These are phyloP conservation scores for Rutstroemia sp. DNA, from an alignment of 2,329 filamentous ascomycete species.

Conservation along the genomic window DNA sequence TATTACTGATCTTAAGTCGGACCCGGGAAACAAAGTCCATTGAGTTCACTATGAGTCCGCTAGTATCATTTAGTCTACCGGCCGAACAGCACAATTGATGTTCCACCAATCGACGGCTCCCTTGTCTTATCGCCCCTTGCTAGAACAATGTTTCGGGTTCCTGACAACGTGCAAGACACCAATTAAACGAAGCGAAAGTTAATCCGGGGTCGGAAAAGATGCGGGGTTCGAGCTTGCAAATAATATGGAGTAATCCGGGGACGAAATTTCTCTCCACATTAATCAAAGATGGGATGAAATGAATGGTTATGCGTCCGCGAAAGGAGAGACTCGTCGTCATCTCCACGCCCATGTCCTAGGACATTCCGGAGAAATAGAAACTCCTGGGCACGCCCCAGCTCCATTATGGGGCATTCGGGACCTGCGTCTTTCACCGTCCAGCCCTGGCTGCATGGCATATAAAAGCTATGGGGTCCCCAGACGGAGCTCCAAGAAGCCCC, in stretches of 20 bases:
- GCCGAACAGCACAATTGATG: neutral
- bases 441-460: neutral
- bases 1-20: no score
- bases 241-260: conserved; percentile 1
- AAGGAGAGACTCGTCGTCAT: neutral
- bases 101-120: neutral
- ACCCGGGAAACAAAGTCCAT: neutral
- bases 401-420: neutral
- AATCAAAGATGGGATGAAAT: neutral
- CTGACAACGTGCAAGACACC: neutral
- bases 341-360: neutral
- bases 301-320: neutral
- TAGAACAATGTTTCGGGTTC: neutral
- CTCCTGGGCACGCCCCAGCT: neutral
- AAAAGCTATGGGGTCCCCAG: neutral
- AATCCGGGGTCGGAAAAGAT: neutral
- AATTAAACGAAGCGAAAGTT: neutral
- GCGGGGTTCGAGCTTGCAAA: neutral
- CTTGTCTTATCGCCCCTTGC: neutral
- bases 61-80: neutral
- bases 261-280: neutral
- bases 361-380: conserved; percentile 1
- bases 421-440: neutral
- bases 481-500: neutral
- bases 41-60: neutral